Percentiles rank a stretch among this genome's conserved stretches.
These are phyloP conservation scores for Podospora conica DNA, from an alignment of 495 filamentous ascomycete genomes.

Conservation along the genomic window DNA sequence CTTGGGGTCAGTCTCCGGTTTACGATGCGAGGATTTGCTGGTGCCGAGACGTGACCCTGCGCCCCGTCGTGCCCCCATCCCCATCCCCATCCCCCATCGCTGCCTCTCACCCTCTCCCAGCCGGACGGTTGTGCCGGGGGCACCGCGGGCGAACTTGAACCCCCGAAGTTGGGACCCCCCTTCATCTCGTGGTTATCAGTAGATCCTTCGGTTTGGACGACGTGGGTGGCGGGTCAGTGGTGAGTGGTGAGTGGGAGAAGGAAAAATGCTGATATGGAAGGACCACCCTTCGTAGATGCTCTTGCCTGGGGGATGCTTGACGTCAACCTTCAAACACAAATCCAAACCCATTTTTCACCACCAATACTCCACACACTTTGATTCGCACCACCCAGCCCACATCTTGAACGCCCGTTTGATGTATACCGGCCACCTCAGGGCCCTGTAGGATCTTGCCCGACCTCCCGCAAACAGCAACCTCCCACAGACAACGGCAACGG, in stretches of 20 bases:
- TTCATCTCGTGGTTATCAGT: neutral
- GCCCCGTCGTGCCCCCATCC: neutral
- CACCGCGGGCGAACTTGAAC: neutral
- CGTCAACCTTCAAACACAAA: neutral
- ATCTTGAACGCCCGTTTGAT: neutral
- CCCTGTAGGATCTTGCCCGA: neutral
- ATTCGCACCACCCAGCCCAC: neutral
- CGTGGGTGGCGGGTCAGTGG: neutral
- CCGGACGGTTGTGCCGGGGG: slow-evolving; percentile 12
- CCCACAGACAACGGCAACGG: slow-evolving; percentile 9
- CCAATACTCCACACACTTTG: neutral
- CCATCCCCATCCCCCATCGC: neutral
- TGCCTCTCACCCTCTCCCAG: slow-evolving; percentile 10
- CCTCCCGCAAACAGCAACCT: too few species aligned
- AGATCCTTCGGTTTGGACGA: neutral
- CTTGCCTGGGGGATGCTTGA: too few species aligned
- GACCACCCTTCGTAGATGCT: neutral
- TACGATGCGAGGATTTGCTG: slow-evolving; percentile 4
- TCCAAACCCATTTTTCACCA: neutral
- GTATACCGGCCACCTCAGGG: neutral
- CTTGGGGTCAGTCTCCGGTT: neutral
- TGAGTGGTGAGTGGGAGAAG: neutral
- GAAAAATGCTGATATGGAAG: neutral
- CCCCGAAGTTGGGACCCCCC: too few species aligned
- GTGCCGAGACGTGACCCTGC: slow-evolving; percentile 4